phyloP scores from a whole-genome alignment of 345 rosid species.

The Geranium brycei region DNA sequence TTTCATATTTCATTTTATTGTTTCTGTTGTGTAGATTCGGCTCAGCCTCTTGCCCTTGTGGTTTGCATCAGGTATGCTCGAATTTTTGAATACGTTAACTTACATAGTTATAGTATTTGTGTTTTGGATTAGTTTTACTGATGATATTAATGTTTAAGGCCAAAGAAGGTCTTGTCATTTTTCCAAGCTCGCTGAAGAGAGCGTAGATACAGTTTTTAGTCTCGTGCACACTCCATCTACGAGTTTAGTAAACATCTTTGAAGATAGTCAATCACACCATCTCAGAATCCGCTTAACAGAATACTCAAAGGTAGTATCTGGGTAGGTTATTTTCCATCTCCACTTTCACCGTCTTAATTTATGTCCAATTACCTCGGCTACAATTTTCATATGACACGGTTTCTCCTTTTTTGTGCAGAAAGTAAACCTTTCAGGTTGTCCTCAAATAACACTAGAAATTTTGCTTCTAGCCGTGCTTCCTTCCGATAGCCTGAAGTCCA shows the following conservation, averaged over 20 bases:
- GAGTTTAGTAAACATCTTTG: slow-evolving; percentile 21
- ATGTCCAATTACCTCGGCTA: not conserved
- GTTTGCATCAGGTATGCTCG: slow-evolving; percentile 55
- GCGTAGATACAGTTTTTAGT: slow-evolving; percentile 31
- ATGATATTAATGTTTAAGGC: slow-evolving; percentile 25
- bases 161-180: slow-evolving; percentile 38
- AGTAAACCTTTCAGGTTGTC: slow-evolving; percentile 57
- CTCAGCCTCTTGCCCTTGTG: slow-evolving; percentile 47
- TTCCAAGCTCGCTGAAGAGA: slow-evolving; percentile 36
- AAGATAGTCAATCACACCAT: slow-evolving; percentile 25
- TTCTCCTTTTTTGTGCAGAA: slow-evolving; percentile 25
- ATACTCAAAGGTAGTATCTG: slow-evolving; percentile 42
- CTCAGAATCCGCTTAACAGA: slow-evolving; percentile 45
- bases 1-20: slow-evolving; percentile 6
- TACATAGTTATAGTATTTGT: slow-evolving; percentile 4
- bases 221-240: slow-evolving; percentile 22
- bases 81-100: slow-evolving; percentile 9
- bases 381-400: not conserved
- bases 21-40: slow-evolving; percentile 39
- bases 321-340: slow-evolving; percentile 1
- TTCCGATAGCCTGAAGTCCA: slow-evolving; percentile 13
- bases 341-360: not conserved
- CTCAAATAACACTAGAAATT: slow-evolving; percentile 38
- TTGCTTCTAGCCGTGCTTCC: slow-evolving; percentile 44
- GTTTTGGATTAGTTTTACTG: not conserved